Percentiles rank a stretch among this genome's conserved stretches.
phyloP scores from a whole-genome alignment of 805 yeast genomes.

The Wickerhamiella dianesei region DNA sequence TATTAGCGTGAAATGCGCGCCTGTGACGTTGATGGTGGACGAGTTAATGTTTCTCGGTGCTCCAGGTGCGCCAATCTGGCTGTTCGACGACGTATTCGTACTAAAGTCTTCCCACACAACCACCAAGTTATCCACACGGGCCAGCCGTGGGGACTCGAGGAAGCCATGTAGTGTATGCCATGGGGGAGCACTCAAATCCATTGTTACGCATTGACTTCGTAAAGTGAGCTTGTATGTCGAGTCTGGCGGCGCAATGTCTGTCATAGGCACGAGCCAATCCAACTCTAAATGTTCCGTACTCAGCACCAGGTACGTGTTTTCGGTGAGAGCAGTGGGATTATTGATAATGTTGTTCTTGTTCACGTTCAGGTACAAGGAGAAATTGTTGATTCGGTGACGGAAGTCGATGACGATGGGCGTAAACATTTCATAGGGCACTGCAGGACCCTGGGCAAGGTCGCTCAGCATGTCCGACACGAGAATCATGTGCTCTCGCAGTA shows the following conservation, averaged over 20 bases:
- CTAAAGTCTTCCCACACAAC: slow-evolving; percentile 51
- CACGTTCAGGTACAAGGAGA: slow-evolving; percentile 57
- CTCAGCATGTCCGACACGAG: slow-evolving; percentile 55
- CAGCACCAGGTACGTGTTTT: slow-evolving; percentile 63
- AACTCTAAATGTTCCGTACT: slow-evolving; percentile 46
- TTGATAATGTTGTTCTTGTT: slow-evolving; percentile 82
- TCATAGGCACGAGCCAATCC: slow-evolving; percentile 44
- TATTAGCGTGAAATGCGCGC: slow-evolving; percentile 53
- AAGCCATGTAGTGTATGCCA: slow-evolving; percentile 84
- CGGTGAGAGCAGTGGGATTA: slow-evolving; percentile 72
- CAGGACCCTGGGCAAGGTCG: slow-evolving; percentile 62
- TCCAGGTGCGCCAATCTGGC: slow-evolving; percentile 34
- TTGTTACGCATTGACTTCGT: slow-evolving; percentile 40
- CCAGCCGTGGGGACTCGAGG: slow-evolving; percentile 47
- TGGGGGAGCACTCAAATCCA: slow-evolving; percentile 66
- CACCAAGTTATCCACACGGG: slow-evolving; percentile 48
- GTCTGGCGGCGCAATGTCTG: slow-evolving; percentile 23
- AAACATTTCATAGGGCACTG: slow-evolving; percentile 57
- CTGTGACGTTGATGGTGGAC: slow-evolving; percentile 47
- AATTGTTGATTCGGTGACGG: slow-evolving; percentile 44
- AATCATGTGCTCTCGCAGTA: slow-evolving; percentile 71
- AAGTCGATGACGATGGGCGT: slow-evolving; percentile 55
- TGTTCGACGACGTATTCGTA: slow-evolving; percentile 27
- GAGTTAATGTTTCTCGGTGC: slow-evolving; percentile 42
- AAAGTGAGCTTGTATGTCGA: slow-evolving; percentile 17